Evolutionary conservation across 768 basidiomycete genomes (phyloP).

Genomic region (Boletus barrowsii): DNA sequence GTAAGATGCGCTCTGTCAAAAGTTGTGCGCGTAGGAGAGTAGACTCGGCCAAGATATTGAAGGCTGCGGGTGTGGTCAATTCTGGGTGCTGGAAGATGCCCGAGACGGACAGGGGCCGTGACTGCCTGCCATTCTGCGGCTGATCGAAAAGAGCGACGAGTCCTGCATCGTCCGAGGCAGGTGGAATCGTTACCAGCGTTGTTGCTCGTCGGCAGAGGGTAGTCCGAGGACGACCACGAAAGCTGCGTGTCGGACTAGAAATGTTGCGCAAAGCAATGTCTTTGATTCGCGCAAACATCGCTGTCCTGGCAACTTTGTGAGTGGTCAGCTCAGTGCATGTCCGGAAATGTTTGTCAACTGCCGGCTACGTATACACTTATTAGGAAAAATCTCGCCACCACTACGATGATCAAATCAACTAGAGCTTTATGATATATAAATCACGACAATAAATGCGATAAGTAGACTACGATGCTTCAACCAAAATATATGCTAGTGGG

Average conservation of each 20-base stretch:
- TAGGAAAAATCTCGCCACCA: slow-evolving; percentile 6
- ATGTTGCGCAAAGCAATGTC: slow-evolving; percentile 42
- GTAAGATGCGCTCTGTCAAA: slow-evolving; percentile 80
- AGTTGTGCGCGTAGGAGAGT: slow-evolving; percentile 78
- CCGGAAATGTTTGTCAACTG: background rate
- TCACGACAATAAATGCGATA: slow-evolving; percentile 24
- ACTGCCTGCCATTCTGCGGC: slow-evolving; percentile 39
- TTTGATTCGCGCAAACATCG: slow-evolving; percentile 37
- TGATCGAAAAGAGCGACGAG: slow-evolving; percentile 72
- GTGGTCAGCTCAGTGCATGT: background rate
- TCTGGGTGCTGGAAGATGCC: slow-evolving; percentile 85
- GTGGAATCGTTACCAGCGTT: slow-evolving; percentile 49
- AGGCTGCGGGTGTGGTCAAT: slow-evolving; percentile 64
- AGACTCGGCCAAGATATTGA: slow-evolving; percentile 70
- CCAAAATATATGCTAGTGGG: slow-evolving; percentile 25
- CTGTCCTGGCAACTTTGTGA: background rate
- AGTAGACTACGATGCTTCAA: slow-evolving; percentile 30
- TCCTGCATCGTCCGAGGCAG: slow-evolving; percentile 62
- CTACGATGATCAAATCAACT: slow-evolving; percentile 7
- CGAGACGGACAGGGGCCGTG: slow-evolving; percentile 50
- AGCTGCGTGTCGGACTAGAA: slow-evolving; percentile 34
- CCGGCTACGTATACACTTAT: background rate
- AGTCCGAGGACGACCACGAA: slow-evolving; percentile 36
- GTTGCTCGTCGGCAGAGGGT: slow-evolving; percentile 30
- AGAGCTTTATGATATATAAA: slow-evolving; percentile 1